Evolutionary conservation across 192 early-diverging fungal species (phyloP).

Genomic region (Coemansia sp.): DNA sequence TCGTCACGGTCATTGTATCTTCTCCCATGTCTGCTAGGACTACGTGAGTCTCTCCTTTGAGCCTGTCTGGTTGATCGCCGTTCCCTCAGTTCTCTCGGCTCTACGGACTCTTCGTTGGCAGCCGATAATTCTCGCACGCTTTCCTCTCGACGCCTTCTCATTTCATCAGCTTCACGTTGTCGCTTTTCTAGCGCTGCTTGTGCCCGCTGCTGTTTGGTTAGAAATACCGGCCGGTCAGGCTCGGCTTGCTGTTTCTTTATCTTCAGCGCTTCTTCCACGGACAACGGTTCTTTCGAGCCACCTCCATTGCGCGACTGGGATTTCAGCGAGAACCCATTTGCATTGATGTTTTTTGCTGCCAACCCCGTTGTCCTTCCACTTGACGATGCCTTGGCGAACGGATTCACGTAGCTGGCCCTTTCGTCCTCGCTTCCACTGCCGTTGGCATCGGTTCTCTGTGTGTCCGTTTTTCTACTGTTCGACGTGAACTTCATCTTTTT

Average conservation of each 20-base stretch:
- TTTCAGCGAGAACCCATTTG: background rate
- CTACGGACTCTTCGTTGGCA: background rate
- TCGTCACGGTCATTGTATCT: slow-evolving; percentile 35
- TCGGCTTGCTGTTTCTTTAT: slow-evolving; percentile 26
- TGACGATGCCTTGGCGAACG: background rate
- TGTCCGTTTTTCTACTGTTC: background rate
- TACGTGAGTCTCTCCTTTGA: slow-evolving; percentile 10
- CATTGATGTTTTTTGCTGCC: background rate
- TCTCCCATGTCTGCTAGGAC: slow-evolving; percentile 1
- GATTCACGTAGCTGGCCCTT: slow-evolving; percentile 3
- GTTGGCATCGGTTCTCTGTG: background rate
- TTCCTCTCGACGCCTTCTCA: slow-evolving; percentile 61
- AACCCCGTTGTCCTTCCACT: background rate
- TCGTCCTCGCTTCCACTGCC: slow-evolving; percentile 3
- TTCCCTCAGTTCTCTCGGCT: background rate
- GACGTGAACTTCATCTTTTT: slow-evolving; percentile 6
- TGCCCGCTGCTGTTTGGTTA: slow-evolving; percentile 90
- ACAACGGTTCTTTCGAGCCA: slow-evolving; percentile 23
- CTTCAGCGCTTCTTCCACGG: slow-evolving; percentile 44
- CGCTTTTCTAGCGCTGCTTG: slow-evolving; percentile 80
- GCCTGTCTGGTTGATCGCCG: slow-evolving; percentile 1
- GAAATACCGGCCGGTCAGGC: slow-evolving; percentile 57
- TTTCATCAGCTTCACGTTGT: slow-evolving; percentile 76
- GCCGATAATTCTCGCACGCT: slow-evolving; percentile 53
- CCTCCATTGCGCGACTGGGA: background rate